Percentiles rank a stretch among this genome's conserved stretches.
Conservation (phyloP, 441 rosid genomes). For the Erodium trifolium region DNA sequence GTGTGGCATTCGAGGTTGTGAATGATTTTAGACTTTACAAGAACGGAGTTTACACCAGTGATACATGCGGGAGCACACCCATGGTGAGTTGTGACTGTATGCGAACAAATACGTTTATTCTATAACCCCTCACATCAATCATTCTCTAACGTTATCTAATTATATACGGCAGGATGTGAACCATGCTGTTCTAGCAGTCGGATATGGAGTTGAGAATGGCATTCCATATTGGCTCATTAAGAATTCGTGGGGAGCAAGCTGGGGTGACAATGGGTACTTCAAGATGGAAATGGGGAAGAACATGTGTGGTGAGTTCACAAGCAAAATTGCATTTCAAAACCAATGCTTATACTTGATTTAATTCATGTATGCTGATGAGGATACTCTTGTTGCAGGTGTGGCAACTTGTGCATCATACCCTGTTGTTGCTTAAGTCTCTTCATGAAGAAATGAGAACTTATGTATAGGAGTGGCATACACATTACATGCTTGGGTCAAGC, state of each 20-base stretch:
- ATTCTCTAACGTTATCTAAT: neutral
- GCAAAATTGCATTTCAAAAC: neutral
- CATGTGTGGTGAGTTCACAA: slow-evolving; percentile 72
- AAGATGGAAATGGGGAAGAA: slow-evolving; percentile 89
- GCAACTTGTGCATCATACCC: slow-evolving; percentile 95
- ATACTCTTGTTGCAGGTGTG: slow-evolving; percentile 39
- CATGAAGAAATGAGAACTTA: neutral
- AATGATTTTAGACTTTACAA: slow-evolving; percentile 55
- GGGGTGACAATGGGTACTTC: slow-evolving; percentile 85
- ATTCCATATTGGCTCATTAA: slow-evolving; percentile 82
- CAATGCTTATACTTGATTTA: neutral
- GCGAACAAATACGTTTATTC: neutral
- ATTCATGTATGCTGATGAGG: neutral
- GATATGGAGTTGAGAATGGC: slow-evolving; percentile 78
- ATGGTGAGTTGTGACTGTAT: slow-evolving; percentile 41
- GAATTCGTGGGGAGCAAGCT: slow-evolving; percentile 82
- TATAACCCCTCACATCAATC: neutral
- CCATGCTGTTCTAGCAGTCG: slow-evolving; percentile 89
- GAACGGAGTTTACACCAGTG: slow-evolving; percentile 70
- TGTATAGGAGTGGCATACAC: neutral
- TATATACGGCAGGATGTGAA: slow-evolving; percentile 64
- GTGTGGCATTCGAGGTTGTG: slow-evolving; percentile 78
- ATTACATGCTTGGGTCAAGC: neutral
- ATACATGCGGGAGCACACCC: slow-evolving; percentile 57
- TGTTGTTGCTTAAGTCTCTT: slow-evolving; percentile 47